Evolutionary conservation across 768 basidiomycete genomes (phyloP).

Genomic region (Kondoa subrosea): DNA sequence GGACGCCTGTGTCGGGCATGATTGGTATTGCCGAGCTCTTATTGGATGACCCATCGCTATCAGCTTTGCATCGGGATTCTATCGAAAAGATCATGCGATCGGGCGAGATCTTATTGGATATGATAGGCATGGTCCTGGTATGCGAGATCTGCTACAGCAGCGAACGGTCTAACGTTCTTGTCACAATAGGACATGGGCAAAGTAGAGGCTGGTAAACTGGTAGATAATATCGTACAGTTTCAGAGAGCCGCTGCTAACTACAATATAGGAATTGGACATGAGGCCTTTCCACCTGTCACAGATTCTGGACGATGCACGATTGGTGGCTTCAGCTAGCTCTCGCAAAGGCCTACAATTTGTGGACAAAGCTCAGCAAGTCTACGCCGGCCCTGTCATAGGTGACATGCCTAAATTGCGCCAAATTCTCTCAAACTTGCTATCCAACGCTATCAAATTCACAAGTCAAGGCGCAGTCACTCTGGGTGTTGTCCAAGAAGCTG

Average conservation of each 20-base stretch:
- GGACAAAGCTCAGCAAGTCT: conserved; percentile 13
- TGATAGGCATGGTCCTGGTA: conserved; percentile 19
- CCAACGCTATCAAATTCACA: conserved; percentile 25
- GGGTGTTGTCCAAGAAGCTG: conserved; percentile 11
- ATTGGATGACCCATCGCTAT: conserved; percentile 11
- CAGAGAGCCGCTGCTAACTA: too few relatives aligned
- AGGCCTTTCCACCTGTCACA: conserved; percentile 19
- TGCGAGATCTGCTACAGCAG: too few relatives aligned
- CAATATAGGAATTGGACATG: conserved; percentile 18
- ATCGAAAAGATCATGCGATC: conserved; percentile 22
- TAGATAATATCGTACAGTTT: too few relatives aligned
- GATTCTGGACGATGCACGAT: conserved; percentile 12
- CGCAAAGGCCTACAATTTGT: conserved; percentile 19
- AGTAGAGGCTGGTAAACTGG: conserved; percentile 23
- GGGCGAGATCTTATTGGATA: conserved; percentile 23
- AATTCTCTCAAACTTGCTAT: conserved; percentile 19
- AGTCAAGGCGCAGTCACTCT: conserved; percentile 16
- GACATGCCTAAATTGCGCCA: conserved; percentile 22
- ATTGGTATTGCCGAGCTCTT: conserved; percentile 22
- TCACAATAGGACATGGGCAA: conserved; percentile 25
- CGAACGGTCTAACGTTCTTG: too few relatives aligned
- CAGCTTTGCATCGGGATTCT: background rate
- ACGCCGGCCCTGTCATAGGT: conserved; percentile 18
- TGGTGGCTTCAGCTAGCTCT: conserved; percentile 16
- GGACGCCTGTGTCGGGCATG: conserved; percentile 23